Conservation (phyloP, 2,329 filamentous ascomycete species). For the Aureobasidium musti region DNA sequence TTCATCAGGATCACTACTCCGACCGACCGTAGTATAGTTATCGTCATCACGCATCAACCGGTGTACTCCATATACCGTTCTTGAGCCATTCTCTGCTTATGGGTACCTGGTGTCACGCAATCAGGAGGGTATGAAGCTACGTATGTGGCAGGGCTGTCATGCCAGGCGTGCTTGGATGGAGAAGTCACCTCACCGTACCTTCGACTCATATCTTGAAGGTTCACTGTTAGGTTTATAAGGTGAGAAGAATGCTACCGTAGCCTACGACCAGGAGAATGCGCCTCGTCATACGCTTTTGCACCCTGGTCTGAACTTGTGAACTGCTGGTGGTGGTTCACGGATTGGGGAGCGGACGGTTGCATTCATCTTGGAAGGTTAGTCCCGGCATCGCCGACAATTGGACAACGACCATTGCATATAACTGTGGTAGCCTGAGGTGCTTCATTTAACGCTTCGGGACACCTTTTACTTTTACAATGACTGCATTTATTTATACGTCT, state of each 20-base stretch:
- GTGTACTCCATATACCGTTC: slow-evolving; percentile 1
- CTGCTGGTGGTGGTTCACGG: background rate
- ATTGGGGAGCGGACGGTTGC: background rate
- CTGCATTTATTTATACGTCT: background rate
- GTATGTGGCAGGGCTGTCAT: slow-evolving; percentile 12
- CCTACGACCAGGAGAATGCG: background rate
- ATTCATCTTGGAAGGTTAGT: background rate
- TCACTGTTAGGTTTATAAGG: slow-evolving; percentile 1
- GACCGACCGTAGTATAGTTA: background rate
- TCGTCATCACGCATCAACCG: slow-evolving; percentile 21
- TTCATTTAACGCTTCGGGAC: slow-evolving; percentile 19
- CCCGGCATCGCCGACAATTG: slow-evolving; percentile 6
- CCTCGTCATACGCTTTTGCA: slow-evolving; percentile 12
- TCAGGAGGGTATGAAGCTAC: background rate
- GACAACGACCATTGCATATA: background rate
- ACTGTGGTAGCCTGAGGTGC: slow-evolving; percentile 19
- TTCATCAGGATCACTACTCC: background rate
- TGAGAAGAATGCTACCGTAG: slow-evolving; percentile 12
- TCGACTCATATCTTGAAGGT: background rate
- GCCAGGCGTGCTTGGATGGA: background rate
- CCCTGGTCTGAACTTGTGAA: background rate
- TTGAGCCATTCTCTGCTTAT: slow-evolving; percentile 19
- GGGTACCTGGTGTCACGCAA: slow-evolving; percentile 7
- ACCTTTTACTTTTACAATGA: slow-evolving; percentile 20
- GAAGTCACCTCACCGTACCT: slow-evolving; percentile 9